These are phyloP conservation scores for Starmera caribaea DNA, from an alignment of 805 yeast genomes.

Conservation along the genomic window DNA sequence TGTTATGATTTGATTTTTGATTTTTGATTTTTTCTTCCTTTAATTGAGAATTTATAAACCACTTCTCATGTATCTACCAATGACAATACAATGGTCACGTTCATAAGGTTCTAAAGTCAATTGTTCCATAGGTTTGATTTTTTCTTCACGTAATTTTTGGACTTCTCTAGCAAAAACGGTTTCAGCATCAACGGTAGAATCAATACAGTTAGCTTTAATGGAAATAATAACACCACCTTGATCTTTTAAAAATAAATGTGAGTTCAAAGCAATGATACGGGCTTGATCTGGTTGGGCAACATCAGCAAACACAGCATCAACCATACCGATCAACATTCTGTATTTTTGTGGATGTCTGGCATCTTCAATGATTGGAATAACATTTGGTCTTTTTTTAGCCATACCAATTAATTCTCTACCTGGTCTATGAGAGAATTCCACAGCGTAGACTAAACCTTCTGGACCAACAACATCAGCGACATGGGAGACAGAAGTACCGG, in stretches of 20 bases:
- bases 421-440: conserved; percentile 98
- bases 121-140: conserved; percentile 97
- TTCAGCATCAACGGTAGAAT: conserved; percentile 98
- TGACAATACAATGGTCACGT: conserved; percentile 99
- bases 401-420: conserved; percentile 98
- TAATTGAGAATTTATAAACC: conserved; percentile 31
- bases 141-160: conserved; percentile 97
- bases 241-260: conserved; percentile 96
- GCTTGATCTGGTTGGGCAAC: conserved; percentile 99
- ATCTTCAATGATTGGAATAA: conserved; percentile 97
- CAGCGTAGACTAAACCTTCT: conserved; percentile 97
- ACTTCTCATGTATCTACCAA: conserved; percentile 93
- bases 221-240: conserved; percentile 98
- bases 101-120: conserved; percentile 98
- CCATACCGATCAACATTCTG: conserved; percentile 99
- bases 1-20: not conserved
- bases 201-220: conserved; percentile 99
- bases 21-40: not conserved
- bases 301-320: conserved; percentile 97
- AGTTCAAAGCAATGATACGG: conserved; percentile 96
- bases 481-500: conserved; percentile 98
- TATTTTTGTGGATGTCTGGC: conserved; percentile 99
- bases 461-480: conserved; percentile 98
- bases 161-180: conserved; percentile 99
- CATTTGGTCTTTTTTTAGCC: conserved; percentile 99